Base-by-base conservation (phyloP, 2,329 filamentous ascomycete species). In the Neophaeococcomyces aloes region DNA sequence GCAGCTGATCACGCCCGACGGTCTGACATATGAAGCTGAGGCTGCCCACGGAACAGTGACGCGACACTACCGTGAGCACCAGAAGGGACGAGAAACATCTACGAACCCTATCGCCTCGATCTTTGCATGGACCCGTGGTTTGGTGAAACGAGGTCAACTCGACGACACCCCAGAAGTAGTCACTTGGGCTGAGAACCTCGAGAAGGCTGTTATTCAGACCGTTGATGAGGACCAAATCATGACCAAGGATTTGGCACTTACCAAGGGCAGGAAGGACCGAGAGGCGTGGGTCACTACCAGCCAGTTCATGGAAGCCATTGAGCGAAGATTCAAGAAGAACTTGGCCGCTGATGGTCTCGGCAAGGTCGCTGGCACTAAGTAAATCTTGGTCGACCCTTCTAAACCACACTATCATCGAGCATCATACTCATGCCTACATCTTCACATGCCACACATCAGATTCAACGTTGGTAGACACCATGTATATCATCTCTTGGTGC, bases 51-150 rank as follows among this genome's bases (percentile, higher is more conserved):
- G 91, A 59, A 96, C 91, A 52, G 91, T 98, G 55, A 98, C 91
- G 43, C 86, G 91, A 60, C 91, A 96, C 75, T 96, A 87, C 79
- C 86, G 91, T 63, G 89, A 96, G 74, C 85, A 96, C 76, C 91
- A 96, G 70, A 95, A 95, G 75, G 91, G 91, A 63, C 81, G 81
- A 58, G 86, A 94, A 70, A 98, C 91, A 45, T 94, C 87, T 34
- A 98, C 91, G 56, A 96, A 98, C 79, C 91, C 91, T 49, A 96
- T 96, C 59, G 91, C 91, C 51, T 94, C 86, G 63, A 96, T 98
- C 72, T 98, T 96, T 66, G 91, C 91, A 59, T 98, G 91, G 91
- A 96, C 91, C 48, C 83, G 91, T 48, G 91, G 91, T 59, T 78
- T 98, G 37, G 71, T 86, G 56, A 91, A 95, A 76, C 85, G 91